A percentile compares a stretch with the other conserved stretches of the same genome.
These are phyloP conservation scores for Candida pseudofarinosa DNA, from an alignment of 805 yeast species.

Conservation along the genomic window DNA sequence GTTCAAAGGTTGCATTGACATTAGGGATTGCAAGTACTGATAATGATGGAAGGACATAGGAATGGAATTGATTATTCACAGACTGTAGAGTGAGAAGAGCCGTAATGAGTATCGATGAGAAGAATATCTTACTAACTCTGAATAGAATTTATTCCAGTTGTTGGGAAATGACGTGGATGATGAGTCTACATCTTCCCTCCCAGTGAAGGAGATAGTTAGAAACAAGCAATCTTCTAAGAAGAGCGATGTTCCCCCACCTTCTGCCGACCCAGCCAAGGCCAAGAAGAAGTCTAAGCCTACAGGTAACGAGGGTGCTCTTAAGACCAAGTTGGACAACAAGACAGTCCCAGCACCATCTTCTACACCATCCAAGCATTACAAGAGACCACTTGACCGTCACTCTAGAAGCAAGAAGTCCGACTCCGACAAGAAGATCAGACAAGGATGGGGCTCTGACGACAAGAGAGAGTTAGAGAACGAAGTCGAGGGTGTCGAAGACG, in stretches of 20 bases:
- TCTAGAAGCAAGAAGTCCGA: conserved; percentile 81
- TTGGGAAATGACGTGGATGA: conserved; percentile 89
- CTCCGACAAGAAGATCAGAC: conserved; percentile 75
- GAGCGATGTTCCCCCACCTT: conserved; percentile 75
- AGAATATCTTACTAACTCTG: neutral
- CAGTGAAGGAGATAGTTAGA: conserved; percentile 77
- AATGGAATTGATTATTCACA: neutral
- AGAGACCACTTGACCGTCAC: conserved; percentile 75
- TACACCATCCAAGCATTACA: conserved; percentile 52
- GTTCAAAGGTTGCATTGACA: too few relatives aligned
- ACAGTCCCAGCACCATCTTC: conserved; percentile 54
- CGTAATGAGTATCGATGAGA: neutral
- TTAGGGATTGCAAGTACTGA: too few relatives aligned
- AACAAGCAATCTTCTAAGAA: conserved; percentile 82
- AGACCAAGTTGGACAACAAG: conserved; percentile 69
- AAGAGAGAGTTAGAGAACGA: conserved; percentile 65
- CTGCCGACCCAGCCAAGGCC: conserved; percentile 77
- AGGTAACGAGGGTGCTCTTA: conserved; percentile 88
- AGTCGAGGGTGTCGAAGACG: conserved; percentile 43
- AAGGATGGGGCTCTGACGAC: conserved; percentile 78
- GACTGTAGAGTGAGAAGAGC: neutral
- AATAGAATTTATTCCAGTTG: conserved; percentile 73
- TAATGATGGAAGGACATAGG: too few relatives aligned
- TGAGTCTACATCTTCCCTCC: conserved; percentile 51
- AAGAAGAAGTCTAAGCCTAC: conserved; percentile 66